Evolutionary conservation across 1,284 basidiomycete genomes (phyloP).

Genomic region (Apiotrichum sp.): DNA sequence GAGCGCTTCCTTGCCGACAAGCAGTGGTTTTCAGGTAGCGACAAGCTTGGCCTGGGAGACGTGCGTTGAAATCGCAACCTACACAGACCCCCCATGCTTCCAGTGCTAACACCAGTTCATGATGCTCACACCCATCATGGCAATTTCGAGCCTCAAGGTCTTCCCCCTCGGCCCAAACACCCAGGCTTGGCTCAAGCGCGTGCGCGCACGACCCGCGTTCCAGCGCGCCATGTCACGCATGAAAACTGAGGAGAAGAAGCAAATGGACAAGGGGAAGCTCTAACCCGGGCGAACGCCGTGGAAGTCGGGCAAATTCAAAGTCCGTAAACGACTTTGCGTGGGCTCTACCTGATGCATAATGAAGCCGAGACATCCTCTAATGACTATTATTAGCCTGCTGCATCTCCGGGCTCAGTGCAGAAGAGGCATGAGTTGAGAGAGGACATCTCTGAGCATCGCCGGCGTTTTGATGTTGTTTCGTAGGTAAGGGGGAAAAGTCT

Average conservation of each 20-base stretch:
- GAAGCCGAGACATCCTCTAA: no score
- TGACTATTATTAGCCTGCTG: no score
- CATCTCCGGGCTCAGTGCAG: no score
- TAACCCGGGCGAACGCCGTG: neutral
- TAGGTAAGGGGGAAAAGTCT: no score
- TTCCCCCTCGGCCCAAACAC: conserved; percentile 7
- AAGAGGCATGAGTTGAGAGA: no score
- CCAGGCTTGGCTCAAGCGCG: conserved; percentile 7
- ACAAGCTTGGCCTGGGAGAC: conserved; percentile 7
- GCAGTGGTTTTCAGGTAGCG: conserved; percentile 5
- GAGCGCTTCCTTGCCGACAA: conserved; percentile 1
- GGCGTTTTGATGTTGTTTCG: no score
- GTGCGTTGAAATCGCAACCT: neutral
- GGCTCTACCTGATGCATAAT: no score
- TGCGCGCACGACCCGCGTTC: conserved; percentile 12
- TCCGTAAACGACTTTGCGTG: no score
- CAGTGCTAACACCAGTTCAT: conserved; percentile 1
- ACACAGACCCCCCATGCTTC: no score
- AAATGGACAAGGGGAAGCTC: conserved; percentile 7
- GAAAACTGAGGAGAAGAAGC: conserved; percentile 6
- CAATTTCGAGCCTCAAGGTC: neutral
- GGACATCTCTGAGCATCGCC: no score
- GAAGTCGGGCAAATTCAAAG: no score
- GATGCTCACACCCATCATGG: conserved; percentile 10
- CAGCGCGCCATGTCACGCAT: conserved; percentile 7